Conservation (phyloP, 352 stramenopile species). For the Phytophthora nicotianae region DNA sequence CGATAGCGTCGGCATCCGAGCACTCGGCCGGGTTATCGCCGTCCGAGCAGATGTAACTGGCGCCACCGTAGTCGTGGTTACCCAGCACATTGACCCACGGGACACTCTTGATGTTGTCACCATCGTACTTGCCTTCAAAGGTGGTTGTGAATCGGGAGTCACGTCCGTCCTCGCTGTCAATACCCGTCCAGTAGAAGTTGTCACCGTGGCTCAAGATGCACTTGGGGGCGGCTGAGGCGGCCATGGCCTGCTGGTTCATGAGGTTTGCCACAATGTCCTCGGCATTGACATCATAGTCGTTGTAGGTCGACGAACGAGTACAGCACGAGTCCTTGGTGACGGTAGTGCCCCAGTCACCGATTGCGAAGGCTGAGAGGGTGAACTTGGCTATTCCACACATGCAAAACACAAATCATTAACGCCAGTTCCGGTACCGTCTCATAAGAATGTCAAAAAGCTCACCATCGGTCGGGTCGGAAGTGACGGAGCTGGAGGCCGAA, state of each 20-base stretch:
- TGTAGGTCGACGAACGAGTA: conserved; percentile 61
- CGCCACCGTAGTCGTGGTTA: conserved; percentile 76
- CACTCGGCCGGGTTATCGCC: conserved; percentile 38
- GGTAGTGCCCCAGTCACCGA: conserved; percentile 79
- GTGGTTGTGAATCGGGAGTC: conserved; percentile 57
- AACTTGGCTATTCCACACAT: conserved; percentile 33
- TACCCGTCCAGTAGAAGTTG: conserved; percentile 79
- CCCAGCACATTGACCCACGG: conserved; percentile 71
- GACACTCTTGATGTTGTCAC: conserved; percentile 48
- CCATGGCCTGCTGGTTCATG: conserved; percentile 60
- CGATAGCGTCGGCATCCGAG: conserved; percentile 26
- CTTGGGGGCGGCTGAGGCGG: conserved; percentile 49
- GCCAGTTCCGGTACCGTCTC: conserved; percentile 23
- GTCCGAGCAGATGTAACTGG: conserved; percentile 59
- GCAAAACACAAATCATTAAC: conserved; percentile 11
- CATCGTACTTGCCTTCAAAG: conserved; percentile 64
- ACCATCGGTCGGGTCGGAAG: conserved; percentile 57
- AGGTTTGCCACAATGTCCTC: conserved; percentile 63
- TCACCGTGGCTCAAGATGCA: conserved; percentile 69
- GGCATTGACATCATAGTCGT: conserved; percentile 68
- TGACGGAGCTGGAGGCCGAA: conserved; percentile 37
- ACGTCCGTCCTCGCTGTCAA: conserved; percentile 44
- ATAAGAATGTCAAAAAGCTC: conserved; percentile 21
- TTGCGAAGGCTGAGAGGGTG: conserved; percentile 64
- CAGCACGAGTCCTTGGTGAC: conserved; percentile 71